phyloP scores from a whole-genome alignment of 805 yeast species.

The Barnettozyma vustinii region DNA sequence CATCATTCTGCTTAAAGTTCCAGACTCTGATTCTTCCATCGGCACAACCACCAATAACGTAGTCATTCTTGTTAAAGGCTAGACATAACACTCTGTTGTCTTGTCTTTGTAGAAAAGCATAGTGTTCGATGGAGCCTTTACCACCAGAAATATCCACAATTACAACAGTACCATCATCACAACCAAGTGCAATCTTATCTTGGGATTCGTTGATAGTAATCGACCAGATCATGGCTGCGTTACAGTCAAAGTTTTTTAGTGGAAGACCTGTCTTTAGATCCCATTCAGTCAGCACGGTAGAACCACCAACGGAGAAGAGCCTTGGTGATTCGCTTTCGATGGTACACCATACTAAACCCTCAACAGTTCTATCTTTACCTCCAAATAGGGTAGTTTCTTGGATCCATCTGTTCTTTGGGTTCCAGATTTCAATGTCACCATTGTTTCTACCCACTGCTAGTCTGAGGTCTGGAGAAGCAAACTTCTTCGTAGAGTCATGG shows the following conservation, averaged over 20 bases:
- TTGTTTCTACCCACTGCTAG: slow-evolving; percentile 90
- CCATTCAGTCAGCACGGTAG: slow-evolving; percentile 91
- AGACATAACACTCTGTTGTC: slow-evolving; percentile 75
- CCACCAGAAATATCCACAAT: slow-evolving; percentile 84
- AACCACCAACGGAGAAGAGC: slow-evolving; percentile 90
- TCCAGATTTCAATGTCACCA: slow-evolving; percentile 96
- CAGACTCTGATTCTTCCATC: slow-evolving; percentile 90
- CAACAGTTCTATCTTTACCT: slow-evolving; percentile 78
- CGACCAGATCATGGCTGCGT: slow-evolving; percentile 93
- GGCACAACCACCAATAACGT: slow-evolving; percentile 88
- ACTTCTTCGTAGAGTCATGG: slow-evolving; percentile 43
- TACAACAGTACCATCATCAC: slow-evolving; percentile 92
- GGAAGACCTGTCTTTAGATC: slow-evolving; percentile 71
- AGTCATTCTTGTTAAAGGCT: slow-evolving; percentile 64
- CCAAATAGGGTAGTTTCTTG: slow-evolving; percentile 74
- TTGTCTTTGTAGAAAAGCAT: slow-evolving; percentile 71
- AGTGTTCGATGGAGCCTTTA: slow-evolving; percentile 74
- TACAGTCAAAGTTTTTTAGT: slow-evolving; percentile 72
- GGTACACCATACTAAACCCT: slow-evolving; percentile 79
- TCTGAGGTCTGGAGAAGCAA: slow-evolving; percentile 53
- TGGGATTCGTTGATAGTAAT: slow-evolving; percentile 59
- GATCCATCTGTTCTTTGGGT: slow-evolving; percentile 76
- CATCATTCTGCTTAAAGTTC: slow-evolving; percentile 40
- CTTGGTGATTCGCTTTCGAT: slow-evolving; percentile 50
- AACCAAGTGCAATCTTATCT: slow-evolving; percentile 75